phyloP scores from a whole-genome alignment of 192 early-diverging fungal genomes.

The Backusella luteola region DNA sequence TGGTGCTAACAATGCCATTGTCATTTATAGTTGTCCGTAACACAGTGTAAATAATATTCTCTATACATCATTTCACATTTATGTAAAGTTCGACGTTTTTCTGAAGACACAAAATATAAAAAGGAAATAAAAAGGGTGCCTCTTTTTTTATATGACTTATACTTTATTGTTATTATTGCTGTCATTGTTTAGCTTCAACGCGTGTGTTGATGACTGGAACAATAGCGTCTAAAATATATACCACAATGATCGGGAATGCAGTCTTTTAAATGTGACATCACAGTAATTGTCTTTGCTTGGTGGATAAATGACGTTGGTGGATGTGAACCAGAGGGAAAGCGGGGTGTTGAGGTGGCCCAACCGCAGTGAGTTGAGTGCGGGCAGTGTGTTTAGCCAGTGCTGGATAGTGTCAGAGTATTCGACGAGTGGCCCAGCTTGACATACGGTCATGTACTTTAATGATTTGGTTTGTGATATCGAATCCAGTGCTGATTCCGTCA shows the following conservation, averaged over 20 bases:
- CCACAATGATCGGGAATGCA: not conserved
- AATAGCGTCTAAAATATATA: not conserved
- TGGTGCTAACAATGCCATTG: not conserved
- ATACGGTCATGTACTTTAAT: not conserved
- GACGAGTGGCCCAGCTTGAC: not conserved
- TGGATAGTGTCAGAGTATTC: not conserved
- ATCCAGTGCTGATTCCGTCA: not conserved
- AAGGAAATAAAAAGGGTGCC: not conserved
- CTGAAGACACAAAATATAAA: not conserved
- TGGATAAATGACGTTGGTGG: not conserved
- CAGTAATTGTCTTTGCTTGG: not conserved
- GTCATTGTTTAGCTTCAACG: not conserved
- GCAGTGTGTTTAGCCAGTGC: not conserved
- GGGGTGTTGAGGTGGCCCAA: not conserved
- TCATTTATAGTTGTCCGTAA: slow-evolving; percentile 39
- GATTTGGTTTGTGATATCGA: not conserved
- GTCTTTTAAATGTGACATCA: not conserved
- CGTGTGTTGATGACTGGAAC: not conserved
- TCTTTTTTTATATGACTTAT: not conserved
- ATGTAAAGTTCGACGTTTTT: slow-evolving; percentile 1
- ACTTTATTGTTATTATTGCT: not conserved
- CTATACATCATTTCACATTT: not conserved
- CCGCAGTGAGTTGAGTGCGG: not conserved
- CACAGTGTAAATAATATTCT: slow-evolving; percentile 36
- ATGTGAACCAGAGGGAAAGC: not conserved